These are phyloP conservation scores for Metschnikowia koreensis DNA, from an alignment of 805 yeast species.

Conservation along the genomic window DNA sequence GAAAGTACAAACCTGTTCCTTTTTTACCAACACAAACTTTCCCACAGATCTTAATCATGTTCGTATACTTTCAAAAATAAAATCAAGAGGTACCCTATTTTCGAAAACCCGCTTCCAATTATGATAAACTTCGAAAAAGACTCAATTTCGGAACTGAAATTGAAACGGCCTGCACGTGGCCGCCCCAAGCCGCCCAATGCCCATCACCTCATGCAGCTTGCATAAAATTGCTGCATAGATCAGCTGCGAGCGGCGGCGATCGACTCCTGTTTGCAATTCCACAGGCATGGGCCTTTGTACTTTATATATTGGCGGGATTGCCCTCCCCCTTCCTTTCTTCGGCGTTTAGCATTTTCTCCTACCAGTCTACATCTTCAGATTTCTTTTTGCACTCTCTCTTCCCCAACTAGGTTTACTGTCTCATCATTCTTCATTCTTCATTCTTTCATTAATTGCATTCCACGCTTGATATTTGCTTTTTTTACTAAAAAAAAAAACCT, in stretches of 20 bases:
- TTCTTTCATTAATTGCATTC: neutral
- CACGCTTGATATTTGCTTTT: neutral
- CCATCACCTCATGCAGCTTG: neutral
- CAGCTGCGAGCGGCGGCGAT: neutral
- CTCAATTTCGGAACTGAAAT: neutral
- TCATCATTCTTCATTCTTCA: neutral
- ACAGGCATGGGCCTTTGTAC: conserved; percentile 2
- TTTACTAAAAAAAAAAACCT: no score
- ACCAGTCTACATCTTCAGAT: neutral
- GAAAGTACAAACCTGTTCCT: no score
- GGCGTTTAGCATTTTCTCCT: neutral
- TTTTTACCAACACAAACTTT: no score
- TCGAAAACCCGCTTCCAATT: no score
- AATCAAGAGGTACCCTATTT: no score
- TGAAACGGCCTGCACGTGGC: conserved; percentile 2
- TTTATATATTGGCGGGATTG: neutral
- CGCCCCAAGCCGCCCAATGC: neutral
- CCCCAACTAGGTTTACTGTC: neutral
- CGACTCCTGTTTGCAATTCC: conserved; percentile 7
- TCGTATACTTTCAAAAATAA: no score
- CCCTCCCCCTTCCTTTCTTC: neutral
- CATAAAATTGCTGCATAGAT: neutral
- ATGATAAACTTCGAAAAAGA: neutral
- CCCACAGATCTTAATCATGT: no score
- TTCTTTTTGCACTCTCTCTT: neutral